Percentiles rank a stretch among this genome's conserved stretches.
Evolutionary conservation across 306 rosid species (phyloP).

Genomic region (Leucaena leucocephala): DNA sequence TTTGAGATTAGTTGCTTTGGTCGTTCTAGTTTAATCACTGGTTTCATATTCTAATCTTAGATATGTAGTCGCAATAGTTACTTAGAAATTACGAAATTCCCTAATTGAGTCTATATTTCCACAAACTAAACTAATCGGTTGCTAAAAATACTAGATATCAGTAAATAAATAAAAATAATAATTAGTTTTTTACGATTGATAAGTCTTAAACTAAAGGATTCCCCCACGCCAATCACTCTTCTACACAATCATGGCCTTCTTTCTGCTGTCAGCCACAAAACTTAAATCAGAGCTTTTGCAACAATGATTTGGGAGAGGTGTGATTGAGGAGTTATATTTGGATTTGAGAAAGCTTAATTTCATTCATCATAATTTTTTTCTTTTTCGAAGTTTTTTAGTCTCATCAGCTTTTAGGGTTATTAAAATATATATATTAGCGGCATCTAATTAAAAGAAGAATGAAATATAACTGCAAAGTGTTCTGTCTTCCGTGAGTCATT

Average conservation of each 20-base stretch:
- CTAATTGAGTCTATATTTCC: too few relatives aligned
- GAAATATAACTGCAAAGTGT: not conserved
- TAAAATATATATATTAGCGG: not conserved
- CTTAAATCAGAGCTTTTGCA: not conserved
- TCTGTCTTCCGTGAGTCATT: not conserved
- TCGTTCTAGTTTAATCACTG: too few relatives aligned
- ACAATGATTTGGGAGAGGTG: not conserved
- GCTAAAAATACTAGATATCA: too few relatives aligned
- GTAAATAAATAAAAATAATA: too few relatives aligned
- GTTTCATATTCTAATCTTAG: too few relatives aligned
- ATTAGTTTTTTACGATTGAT: constrained; percentile 8
- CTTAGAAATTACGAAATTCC: too few relatives aligned
- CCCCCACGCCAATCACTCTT: not conserved
- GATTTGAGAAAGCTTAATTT: not conserved
- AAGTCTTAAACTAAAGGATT: constrained; percentile 20
- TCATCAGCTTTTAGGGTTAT: not conserved
- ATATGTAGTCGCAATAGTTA: too few relatives aligned
- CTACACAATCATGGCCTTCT: not conserved
- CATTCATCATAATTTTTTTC: not conserved
- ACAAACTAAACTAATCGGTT: too few relatives aligned
- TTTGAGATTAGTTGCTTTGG: too few relatives aligned
- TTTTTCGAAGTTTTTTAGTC: not conserved
- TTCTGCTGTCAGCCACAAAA: not conserved
- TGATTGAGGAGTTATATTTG: not conserved
- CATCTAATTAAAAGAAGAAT: not conserved